phyloP scores from a whole-genome alignment of 495 filamentous ascomycete genomes.

The Hypomontagnella monticulosa region DNA sequence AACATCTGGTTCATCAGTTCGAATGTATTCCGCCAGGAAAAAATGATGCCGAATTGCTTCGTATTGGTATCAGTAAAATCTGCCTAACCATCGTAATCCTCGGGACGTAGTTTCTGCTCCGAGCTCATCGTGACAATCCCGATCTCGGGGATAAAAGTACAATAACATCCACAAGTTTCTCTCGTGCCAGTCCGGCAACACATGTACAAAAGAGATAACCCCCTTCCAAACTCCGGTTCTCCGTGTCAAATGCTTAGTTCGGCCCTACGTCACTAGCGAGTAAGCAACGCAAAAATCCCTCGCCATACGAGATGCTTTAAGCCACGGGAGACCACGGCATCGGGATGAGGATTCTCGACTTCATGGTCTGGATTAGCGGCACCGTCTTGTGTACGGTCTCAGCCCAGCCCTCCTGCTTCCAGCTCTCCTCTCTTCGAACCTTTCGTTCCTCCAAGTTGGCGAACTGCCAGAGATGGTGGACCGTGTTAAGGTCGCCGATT shows the following conservation, averaged over 20 bases:
- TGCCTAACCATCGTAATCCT: not conserved
- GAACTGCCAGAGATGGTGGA: slow-evolving; percentile 99
- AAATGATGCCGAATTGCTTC: slow-evolving; percentile 19
- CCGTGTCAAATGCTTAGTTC: slow-evolving; percentile 30
- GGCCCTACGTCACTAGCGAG: slow-evolving; percentile 1
- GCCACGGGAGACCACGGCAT: slow-evolving; percentile 96
- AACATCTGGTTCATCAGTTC: too few species aligned
- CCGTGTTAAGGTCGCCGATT: slow-evolving; percentile 96
- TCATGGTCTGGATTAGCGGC: slow-evolving; percentile 95
- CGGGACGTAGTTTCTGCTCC: slow-evolving; percentile 9
- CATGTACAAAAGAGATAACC: slow-evolving; percentile 12
- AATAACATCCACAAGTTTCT: slow-evolving; percentile 9
- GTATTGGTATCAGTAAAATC: slow-evolving; percentile 26
- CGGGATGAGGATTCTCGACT: slow-evolving; percentile 89
- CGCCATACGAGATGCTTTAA: slow-evolving; percentile 47
- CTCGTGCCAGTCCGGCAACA: not conserved
- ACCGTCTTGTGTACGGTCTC: slow-evolving; percentile 99
- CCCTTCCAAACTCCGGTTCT: slow-evolving; percentile 36
- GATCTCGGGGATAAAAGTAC: slow-evolving; percentile 30
- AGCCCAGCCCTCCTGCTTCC: slow-evolving; percentile 94
- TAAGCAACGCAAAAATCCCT: not conserved
- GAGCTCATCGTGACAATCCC: slow-evolving; percentile 5
- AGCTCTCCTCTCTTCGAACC: slow-evolving; percentile 90
- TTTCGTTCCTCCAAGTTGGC: slow-evolving; percentile 94
- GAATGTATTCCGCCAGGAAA: too few species aligned